A percentile compares a stretch with the other conserved stretches of the same genome.
Evolutionary conservation across 352 stramenopile species (phyloP).

Genomic region (Phytophthora constricta): DNA sequence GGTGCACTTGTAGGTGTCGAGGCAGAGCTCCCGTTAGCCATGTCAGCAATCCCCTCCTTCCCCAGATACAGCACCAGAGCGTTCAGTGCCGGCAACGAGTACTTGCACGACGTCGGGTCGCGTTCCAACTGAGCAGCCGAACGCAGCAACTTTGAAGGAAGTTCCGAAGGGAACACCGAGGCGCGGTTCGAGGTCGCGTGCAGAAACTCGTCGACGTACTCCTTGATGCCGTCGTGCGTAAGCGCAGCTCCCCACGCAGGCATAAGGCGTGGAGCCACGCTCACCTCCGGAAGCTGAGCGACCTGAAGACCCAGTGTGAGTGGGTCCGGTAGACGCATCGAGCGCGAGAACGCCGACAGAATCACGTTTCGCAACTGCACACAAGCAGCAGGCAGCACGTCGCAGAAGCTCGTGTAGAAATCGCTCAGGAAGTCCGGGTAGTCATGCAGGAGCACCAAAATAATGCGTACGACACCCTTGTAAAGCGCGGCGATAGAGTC

Average conservation of each 20-base stretch:
- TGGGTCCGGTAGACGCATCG: conserved; percentile 97
- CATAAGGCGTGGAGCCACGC: conserved; percentile 93
- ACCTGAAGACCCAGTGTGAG: conserved; percentile 99
- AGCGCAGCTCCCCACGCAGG: conserved; percentile 95
- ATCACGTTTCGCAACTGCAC: conserved; percentile 99
- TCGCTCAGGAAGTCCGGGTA: conserved; percentile 98
- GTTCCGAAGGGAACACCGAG: conserved; percentile 87
- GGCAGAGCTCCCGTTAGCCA: conserved; percentile 50
- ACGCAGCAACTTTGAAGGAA: conserved; percentile 80
- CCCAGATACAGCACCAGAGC: conserved; percentile 87
- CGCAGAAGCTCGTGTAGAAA: conserved; percentile 99
- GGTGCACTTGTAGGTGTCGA: conserved; percentile 30
- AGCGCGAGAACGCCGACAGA: conserved; percentile 97
- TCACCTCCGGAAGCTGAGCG: conserved; percentile 96
- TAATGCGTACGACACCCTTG: conserved; percentile 97
- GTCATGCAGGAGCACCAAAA: conserved; percentile 98
- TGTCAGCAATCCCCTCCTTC: conserved; percentile 86
- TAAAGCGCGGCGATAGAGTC: conserved; percentile 96
- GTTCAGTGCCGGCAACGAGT: conserved; percentile 95
- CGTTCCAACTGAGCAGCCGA: conserved; percentile 65
- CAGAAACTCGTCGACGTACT: conserved; percentile 97
- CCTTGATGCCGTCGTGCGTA: conserved; percentile 89
- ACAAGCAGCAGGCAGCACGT: conserved; percentile 96
- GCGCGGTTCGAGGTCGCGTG: conserved; percentile 86
- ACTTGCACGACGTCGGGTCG: conserved; percentile 79